phyloP scores from a whole-genome alignment of 1,284 basidiomycete genomes.

The Amylostereum areolatum region DNA sequence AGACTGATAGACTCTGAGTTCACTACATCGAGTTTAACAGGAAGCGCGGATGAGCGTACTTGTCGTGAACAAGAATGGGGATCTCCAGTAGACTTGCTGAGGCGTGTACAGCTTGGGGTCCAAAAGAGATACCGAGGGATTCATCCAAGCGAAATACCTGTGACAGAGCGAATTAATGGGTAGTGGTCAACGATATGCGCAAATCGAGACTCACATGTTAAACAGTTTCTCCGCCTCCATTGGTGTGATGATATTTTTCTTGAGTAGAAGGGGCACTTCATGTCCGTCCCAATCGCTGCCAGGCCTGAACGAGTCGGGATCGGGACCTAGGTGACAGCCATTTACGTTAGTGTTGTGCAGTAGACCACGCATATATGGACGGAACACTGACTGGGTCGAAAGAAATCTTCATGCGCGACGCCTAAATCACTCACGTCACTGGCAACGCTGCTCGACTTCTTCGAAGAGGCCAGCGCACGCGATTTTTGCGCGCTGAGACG shows the following conservation, averaged over 20 bases:
- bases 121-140: conserved; percentile 62
- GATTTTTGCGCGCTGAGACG: conserved; percentile 44
- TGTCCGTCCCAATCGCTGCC: conserved; percentile 30
- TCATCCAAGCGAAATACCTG: conserved; percentile 75
- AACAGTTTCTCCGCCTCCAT: conserved; percentile 75
- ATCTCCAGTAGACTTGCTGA: conserved; percentile 64
- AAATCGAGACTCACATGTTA: conserved; percentile 50
- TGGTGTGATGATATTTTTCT: conserved; percentile 61
- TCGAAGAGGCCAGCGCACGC: conserved; percentile 23
- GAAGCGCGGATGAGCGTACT: conserved; percentile 42
- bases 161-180: conserved; percentile 5
- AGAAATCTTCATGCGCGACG: conserved; percentile 60
- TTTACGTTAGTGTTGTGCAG: too few relatives aligned
- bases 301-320: conserved; percentile 31
- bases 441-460: conserved; percentile 19
- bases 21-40: neutral
- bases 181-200: neutral
- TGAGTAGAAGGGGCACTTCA: conserved; percentile 64
- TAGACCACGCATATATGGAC: too few relatives aligned
- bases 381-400: conserved; percentile 47
- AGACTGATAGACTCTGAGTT: conserved; percentile 40
- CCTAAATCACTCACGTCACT: conserved; percentile 47
- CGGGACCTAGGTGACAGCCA: too few relatives aligned
- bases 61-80: conserved; percentile 78
- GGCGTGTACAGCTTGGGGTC: conserved; percentile 75